phyloP scores from a whole-genome alignment of 2,329 filamentous ascomycete genomes.

The Alternaria burnsii region DNA sequence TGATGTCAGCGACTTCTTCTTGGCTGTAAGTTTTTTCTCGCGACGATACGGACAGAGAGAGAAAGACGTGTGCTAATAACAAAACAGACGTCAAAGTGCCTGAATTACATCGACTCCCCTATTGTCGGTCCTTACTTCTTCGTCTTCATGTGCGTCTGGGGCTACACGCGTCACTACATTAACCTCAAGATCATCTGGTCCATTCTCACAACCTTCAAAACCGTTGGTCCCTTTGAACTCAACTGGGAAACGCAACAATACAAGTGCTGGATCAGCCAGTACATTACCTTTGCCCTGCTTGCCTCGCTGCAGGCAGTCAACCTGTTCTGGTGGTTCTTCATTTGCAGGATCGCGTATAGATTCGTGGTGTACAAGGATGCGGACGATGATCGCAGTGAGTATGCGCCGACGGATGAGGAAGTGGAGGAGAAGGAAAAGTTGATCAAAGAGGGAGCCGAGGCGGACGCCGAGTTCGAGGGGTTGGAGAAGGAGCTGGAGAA shows the following conservation, averaged over 20 bases:
- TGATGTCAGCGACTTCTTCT: slow-evolving; percentile 94
- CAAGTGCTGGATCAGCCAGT: slow-evolving; percentile 75
- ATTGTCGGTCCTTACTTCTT: slow-evolving; percentile 86
- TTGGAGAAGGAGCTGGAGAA: slow-evolving; percentile 19
- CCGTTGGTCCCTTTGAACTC: slow-evolving; percentile 76
- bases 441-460: slow-evolving; percentile 8
- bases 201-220: slow-evolving; percentile 77
- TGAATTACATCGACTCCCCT: slow-evolving; percentile 86
- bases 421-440: slow-evolving; percentile 36
- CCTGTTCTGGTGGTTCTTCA: slow-evolving; percentile 82
- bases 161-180: slow-evolving; percentile 87
- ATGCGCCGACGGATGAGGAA: slow-evolving; percentile 62
- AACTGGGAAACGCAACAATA: slow-evolving; percentile 81
- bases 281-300: slow-evolving; percentile 72
- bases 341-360: slow-evolving; percentile 76
- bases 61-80: neutral
- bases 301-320: slow-evolving; percentile 76
- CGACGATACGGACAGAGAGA: too few species aligned
- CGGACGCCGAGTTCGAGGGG: slow-evolving; percentile 51
- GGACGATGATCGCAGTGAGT: slow-evolving; percentile 77
- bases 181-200: slow-evolving; percentile 81
- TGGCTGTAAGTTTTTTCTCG: slow-evolving; percentile 71
- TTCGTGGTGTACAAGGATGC: slow-evolving; percentile 69
- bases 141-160: slow-evolving; percentile 82
- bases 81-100: slow-evolving; percentile 80